Percentiles rank a stretch among this genome's conserved stretches.
These are phyloP conservation scores for Protomyces gravidus DNA, from an alignment of 1,139 yeast species.

Conservation along the genomic window DNA sequence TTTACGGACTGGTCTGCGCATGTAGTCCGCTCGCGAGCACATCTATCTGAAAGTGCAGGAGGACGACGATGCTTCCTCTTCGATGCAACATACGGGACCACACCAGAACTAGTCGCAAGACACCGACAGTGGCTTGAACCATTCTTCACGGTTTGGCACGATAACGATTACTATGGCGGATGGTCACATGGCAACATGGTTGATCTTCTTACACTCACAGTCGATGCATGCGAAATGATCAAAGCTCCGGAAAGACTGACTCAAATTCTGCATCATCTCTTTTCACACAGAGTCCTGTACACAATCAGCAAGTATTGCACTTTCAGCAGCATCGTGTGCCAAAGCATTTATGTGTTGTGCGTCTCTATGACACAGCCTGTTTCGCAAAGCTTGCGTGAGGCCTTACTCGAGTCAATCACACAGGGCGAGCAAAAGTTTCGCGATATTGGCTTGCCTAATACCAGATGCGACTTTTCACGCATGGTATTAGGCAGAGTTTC, in stretches of 20 bases:
- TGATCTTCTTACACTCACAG: neutral
- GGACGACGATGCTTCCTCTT: too few relatives aligned
- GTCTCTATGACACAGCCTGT: too few relatives aligned
- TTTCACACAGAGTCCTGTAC: neutral
- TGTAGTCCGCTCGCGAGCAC: neutral
- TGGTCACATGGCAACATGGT: neutral
- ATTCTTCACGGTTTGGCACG: neutral
- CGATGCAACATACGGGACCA: neutral
- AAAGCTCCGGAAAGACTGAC: too few relatives aligned
- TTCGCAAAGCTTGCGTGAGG: too few relatives aligned
- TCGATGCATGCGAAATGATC: neutral
- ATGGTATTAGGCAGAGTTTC: too few relatives aligned
- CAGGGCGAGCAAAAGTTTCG: too few relatives aligned
- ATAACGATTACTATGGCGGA: neutral
- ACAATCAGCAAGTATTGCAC: neutral
- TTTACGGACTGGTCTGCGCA: neutral
- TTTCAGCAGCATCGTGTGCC: neutral
- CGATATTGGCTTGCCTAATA: too few relatives aligned
- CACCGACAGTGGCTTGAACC: too few relatives aligned
- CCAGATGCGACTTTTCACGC: neutral
- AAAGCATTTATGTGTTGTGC: neutral
- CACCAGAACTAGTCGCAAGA: too few relatives aligned
- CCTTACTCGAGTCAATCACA: too few relatives aligned
- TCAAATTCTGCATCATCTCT: neutral
- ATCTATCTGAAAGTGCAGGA: too few relatives aligned